Evolutionary conservation across 495 filamentous ascomycete genomes (phyloP).

Genomic region (Aspergillus saccharolyticus): DNA sequence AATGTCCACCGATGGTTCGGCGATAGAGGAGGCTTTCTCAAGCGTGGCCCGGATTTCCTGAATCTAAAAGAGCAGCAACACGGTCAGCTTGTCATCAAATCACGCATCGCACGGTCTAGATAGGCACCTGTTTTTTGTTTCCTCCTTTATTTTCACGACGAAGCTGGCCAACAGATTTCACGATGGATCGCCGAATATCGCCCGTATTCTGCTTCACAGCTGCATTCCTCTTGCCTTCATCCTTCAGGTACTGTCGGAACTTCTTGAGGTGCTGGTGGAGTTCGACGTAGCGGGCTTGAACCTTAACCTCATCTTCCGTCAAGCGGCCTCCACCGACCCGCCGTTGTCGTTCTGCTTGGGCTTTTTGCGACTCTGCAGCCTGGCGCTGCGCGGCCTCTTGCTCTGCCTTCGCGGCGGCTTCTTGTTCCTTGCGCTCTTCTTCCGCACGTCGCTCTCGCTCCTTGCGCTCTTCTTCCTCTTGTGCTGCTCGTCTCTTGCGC

Average conservation of each 20-base stretch:
- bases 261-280: conserved; percentile 71
- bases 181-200: conserved; percentile 68
- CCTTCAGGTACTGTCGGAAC: conserved; percentile 53
- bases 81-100: conserved; percentile 11
- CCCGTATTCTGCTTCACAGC: conserved; percentile 62
- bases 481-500: conserved; percentile 36
- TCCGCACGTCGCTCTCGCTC: conserved; percentile 36
- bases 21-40: conserved; percentile 38
- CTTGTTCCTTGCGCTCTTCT: conserved; percentile 35
- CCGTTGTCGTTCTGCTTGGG: conserved; percentile 24
- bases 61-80: conserved; percentile 29
- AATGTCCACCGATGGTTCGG: conserved; percentile 59
- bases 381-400: conserved; percentile 24
- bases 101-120: neutral
- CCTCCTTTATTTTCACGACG: conserved; percentile 57
- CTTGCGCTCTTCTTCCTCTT: conserved; percentile 50
- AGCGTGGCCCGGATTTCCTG: conserved; percentile 43
- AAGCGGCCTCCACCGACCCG: conserved; percentile 24
- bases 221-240: conserved; percentile 45
- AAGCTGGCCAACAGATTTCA: conserved; percentile 68
- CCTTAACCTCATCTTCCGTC: conserved; percentile 32
- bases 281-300: conserved; percentile 58
- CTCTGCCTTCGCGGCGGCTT: conserved; percentile 32
- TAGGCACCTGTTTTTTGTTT: conserved; percentile 51
- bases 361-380: conserved; percentile 24